phyloP scores from a whole-genome alignment of 345 rosid species.

The Eucalyptus polyanthemos region DNA sequence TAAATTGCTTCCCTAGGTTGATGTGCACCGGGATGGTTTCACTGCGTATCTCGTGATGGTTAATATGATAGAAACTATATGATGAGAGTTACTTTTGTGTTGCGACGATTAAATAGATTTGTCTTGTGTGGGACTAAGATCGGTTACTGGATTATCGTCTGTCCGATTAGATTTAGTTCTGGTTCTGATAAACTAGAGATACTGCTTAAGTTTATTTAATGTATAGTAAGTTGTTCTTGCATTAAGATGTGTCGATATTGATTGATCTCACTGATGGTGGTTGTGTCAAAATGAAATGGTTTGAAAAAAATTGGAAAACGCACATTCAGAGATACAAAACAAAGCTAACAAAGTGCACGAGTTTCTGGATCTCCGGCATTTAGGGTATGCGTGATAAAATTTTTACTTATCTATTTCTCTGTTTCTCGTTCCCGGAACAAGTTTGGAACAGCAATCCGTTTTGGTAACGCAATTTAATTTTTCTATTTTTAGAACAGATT shows the following conservation, averaged over 20 bases:
- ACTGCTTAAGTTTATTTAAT: not conserved
- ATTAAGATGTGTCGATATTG: not conserved
- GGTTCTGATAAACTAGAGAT: not conserved
- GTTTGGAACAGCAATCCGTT: too few relatives aligned
- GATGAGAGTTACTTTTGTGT: not conserved
- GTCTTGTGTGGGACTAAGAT: too few relatives aligned
- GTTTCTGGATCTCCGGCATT: not conserved
- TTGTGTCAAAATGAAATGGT: not conserved
- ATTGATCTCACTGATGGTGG: not conserved
- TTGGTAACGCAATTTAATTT: too few relatives aligned
- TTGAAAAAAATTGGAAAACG: slow-evolving; percentile 35
- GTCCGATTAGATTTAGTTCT: not conserved
- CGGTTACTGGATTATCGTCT: too few relatives aligned
- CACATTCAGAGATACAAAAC: slow-evolving; percentile 25
- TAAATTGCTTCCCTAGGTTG: not conserved
- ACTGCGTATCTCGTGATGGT: not conserved
- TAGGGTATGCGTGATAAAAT: not conserved
- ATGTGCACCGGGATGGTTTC: not conserved
- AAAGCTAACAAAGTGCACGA: not conserved
- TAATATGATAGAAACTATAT: not conserved
- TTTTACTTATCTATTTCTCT: too few relatives aligned
- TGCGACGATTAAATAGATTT: not conserved
- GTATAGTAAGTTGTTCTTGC: not conserved
- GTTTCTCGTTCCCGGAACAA: too few relatives aligned
- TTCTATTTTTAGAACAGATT: too few relatives aligned